These are phyloP conservation scores for Funneliformis mosseae DNA, from an alignment of 192 early-diverging fungal species.

Conservation along the genomic window DNA sequence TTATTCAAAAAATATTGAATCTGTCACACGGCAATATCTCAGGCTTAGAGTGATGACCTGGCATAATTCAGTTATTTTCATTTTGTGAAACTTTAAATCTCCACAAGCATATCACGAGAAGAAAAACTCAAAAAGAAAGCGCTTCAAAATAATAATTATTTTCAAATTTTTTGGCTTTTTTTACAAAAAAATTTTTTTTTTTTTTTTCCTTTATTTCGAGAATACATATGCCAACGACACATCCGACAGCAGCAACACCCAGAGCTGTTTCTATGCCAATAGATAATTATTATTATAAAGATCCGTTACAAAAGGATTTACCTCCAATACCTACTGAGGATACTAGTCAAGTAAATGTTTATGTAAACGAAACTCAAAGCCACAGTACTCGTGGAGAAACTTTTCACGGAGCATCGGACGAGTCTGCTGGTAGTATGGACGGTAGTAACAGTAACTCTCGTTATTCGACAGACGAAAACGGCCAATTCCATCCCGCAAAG, in stretches of 20 bases:
- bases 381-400: neutral
- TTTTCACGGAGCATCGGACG: neutral
- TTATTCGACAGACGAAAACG: conserved; percentile 13
- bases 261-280: neutral
- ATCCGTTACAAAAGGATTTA: conserved; percentile 15
- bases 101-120: too few species aligned
- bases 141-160: neutral
- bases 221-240: conserved; percentile 26
- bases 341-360: neutral
- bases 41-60: too few species aligned
- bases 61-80: too few species aligned
- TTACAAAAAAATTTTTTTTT: neutral
- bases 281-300: conserved; percentile 29
- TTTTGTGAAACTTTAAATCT: too few species aligned
- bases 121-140: too few species aligned
- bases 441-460: conserved; percentile 5
- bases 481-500: conserved; percentile 17
- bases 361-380: neutral
- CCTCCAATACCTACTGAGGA: conserved; percentile 18
- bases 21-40: too few species aligned
- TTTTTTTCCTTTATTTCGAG: neutral
- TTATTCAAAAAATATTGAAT: too few species aligned
- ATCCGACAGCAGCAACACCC: conserved; percentile 8
- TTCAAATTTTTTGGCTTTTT: neutral
- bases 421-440: neutral